A percentile compares a stretch with the other conserved stretches of the same genome.
Evolutionary conservation across 768 basidiomycete genomes (phyloP).

Genomic region (Macrocybe gigantea): DNA sequence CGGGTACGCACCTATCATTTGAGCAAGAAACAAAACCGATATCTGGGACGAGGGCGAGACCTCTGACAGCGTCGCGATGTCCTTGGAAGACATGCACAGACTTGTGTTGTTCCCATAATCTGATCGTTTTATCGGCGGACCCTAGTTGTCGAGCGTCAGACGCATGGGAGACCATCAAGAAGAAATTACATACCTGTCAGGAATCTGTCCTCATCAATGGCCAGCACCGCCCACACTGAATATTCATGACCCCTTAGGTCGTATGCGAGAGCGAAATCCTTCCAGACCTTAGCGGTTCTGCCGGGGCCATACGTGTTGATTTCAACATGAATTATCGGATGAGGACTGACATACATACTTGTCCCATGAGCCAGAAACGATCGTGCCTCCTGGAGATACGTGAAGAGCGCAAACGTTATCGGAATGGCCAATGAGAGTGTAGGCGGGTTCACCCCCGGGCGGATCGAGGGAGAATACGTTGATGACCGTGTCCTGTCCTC

Average conservation of each 20-base stretch:
- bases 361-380: conserved; percentile 98
- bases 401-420: conserved; percentile 88
- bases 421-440: conserved; percentile 81
- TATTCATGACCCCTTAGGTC: conserved; percentile 84
- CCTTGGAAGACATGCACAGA: conserved; percentile 71
- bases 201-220: conserved; percentile 67
- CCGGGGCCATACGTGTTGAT: neutral
- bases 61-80: conserved; percentile 90
- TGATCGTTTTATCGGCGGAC: conserved; percentile 94
- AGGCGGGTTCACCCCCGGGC: conserved; percentile 66
- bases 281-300: conserved; percentile 95
- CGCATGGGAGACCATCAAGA: neutral
- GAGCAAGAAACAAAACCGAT: conserved; percentile 94
- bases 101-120: conserved; percentile 79
- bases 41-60: conserved; percentile 72
- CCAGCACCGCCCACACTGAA: conserved; percentile 91
- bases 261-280: conserved; percentile 62
- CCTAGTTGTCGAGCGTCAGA: conserved; percentile 34
- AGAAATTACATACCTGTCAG: conserved; percentile 63
- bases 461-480: conserved; percentile 68
- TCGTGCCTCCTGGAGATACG: conserved; percentile 59
- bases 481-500: conserved; percentile 85
- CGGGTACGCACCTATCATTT: conserved; percentile 72
- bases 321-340: neutral
- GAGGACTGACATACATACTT: conserved; percentile 45